Conservation (phyloP, 2,329 filamentous ascomycete species). For the Alternaria sp. region DNA sequence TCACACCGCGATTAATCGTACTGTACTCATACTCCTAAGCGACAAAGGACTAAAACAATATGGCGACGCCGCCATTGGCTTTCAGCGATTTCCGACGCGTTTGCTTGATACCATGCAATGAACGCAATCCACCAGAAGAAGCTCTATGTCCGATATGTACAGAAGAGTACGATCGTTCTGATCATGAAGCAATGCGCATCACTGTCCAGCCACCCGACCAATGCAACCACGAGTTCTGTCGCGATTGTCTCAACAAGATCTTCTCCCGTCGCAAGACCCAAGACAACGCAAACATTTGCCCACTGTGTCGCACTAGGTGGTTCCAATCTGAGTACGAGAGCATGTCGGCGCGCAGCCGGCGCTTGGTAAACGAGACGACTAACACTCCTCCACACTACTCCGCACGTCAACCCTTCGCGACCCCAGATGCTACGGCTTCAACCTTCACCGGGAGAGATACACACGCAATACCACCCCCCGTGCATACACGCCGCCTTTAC, state of each 20-base stretch:
- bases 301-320: not conserved
- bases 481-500: not conserved
- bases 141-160: not conserved
- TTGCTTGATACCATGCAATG: not conserved
- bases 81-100: not conserved
- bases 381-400: not conserved
- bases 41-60: not conserved
- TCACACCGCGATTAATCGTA: not conserved
- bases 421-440: too few relatives aligned
- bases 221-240: conserved; percentile 3
- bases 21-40: not conserved
- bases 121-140: not conserved
- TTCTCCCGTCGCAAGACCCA: conserved; percentile 1
- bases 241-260: not conserved
- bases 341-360: not conserved
- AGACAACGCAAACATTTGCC: not conserved
- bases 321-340: not conserved
- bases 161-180: not conserved
- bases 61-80: not conserved
- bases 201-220: not conserved
- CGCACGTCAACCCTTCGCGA: not conserved
- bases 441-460: not conserved
- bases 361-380: not conserved
- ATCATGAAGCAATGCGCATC: not conserved
- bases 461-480: not conserved